Evolutionary conservation across 2,329 filamentous ascomycete species (phyloP).

Genomic region (Diplodia mutila): DNA sequence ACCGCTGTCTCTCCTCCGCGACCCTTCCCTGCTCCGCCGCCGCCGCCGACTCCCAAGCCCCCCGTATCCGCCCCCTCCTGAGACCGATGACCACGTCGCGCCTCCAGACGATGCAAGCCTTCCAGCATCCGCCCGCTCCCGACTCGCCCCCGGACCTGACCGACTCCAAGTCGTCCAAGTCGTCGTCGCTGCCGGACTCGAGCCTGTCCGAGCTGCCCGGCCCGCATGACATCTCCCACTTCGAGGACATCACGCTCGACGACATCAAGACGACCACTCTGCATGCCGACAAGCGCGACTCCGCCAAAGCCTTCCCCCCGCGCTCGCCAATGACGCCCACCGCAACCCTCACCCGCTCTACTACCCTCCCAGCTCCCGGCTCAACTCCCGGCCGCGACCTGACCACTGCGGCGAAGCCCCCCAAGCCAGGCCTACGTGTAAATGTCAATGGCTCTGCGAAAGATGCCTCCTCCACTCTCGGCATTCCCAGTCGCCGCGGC

Average conservation of each 20-base stretch:
- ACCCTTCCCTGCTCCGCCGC: constrained; percentile 26
- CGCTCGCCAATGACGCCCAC: constrained; percentile 23
- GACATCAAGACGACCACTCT: constrained; percentile 58
- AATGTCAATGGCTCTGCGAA: constrained; percentile 36
- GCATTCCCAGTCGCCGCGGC: constrained; percentile 42
- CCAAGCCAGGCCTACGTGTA: constrained; percentile 47
- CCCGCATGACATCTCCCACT: constrained; percentile 75
- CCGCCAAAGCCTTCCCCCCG: constrained; percentile 18
- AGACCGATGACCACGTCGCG: constrained; percentile 37
- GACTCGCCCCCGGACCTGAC: constrained; percentile 79
- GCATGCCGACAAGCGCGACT: constrained; percentile 18
- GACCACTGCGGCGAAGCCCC: constrained; percentile 41
- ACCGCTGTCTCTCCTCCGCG: constrained; percentile 33
- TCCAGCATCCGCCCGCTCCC: constrained; percentile 52
- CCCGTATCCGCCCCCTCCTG: constrained; percentile 39
- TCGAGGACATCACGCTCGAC: constrained; percentile 90
- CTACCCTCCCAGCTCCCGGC: neutral
- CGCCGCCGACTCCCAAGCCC: constrained; percentile 26
- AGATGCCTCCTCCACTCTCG: constrained; percentile 34
- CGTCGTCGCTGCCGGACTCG: constrained; percentile 83
- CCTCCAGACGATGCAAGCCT: constrained; percentile 27
- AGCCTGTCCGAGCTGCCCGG: constrained; percentile 66
- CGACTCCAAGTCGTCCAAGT: constrained; percentile 85
- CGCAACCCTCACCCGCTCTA: constrained; percentile 9
- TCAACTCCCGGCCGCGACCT: constrained; percentile 39